A percentile compares a stretch with the other conserved stretches of the same genome.
phyloP scores from a whole-genome alignment of 257 asterid genomes.

The Fraxinus quadrangulata region DNA sequence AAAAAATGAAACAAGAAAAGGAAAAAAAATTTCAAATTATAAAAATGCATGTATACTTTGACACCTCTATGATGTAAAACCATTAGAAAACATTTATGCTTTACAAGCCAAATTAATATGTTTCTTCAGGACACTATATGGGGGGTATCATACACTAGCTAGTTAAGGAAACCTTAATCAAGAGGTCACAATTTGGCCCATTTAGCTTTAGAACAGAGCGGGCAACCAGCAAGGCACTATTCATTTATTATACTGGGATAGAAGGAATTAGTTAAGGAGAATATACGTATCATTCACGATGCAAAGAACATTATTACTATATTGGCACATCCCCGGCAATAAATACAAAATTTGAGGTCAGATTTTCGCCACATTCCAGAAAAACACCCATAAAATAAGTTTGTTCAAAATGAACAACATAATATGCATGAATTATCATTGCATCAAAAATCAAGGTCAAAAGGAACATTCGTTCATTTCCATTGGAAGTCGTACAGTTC shows the following conservation, averaged over 20 bases:
- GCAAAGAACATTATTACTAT: neutral
- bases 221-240: neutral
- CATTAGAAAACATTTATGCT: neutral
- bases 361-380: neutral
- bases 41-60: neutral
- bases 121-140: neutral
- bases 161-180: neutral
- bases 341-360: neutral
- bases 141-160: neutral
- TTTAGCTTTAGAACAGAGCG: neutral
- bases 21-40: neutral
- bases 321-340: neutral
- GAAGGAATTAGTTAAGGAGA: neutral
- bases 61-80: neutral
- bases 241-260: neutral
- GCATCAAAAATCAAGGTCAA: neutral
- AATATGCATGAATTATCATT: neutral
- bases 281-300: neutral
- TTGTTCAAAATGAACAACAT: neutral
- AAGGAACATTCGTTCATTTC: no score
- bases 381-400: neutral
- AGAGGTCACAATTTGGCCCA: neutral
- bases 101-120: neutral
- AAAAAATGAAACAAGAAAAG: neutral
- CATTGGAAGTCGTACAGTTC: no score